Conservation (phyloP, 345 rosid genomes). For the Eucalyptus urophylla region DNA sequence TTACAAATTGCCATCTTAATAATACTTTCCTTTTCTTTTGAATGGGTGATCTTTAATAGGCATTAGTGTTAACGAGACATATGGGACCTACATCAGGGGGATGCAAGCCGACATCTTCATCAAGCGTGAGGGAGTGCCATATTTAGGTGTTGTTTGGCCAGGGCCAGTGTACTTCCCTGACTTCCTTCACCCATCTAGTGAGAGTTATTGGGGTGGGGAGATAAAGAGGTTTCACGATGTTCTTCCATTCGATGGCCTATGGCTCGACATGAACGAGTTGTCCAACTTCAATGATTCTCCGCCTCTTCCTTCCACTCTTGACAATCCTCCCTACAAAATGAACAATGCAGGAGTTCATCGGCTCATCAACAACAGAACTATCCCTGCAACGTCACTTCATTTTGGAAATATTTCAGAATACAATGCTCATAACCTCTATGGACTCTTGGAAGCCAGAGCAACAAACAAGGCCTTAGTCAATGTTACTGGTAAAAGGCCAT, state of each 20-base stretch:
- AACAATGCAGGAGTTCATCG: slow-evolving; percentile 27
- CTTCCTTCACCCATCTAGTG: slow-evolving; percentile 35
- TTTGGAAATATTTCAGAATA: slow-evolving; percentile 48
- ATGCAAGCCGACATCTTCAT: slow-evolving; percentile 47
- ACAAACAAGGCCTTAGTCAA: slow-evolving; percentile 43
- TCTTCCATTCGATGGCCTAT: slow-evolving; percentile 52
- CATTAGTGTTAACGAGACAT: slow-evolving; percentile 30
- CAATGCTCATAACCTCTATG: slow-evolving; percentile 62
- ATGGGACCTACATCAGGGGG: slow-evolving; percentile 49
- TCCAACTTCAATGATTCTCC: slow-evolving; percentile 44
- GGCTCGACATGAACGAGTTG: slow-evolving; percentile 80
- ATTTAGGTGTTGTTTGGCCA: slow-evolving; percentile 65
- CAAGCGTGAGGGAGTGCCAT: slow-evolving; percentile 38
- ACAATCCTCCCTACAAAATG: slow-evolving; percentile 61
- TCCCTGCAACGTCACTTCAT: slow-evolving; percentile 46
- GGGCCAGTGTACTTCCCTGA: slow-evolving; percentile 60
- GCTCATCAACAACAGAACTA: slow-evolving; percentile 25
- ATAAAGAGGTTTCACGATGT: slow-evolving; percentile 33
- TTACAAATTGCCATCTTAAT: not conserved
- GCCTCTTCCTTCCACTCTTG: slow-evolving; percentile 21
- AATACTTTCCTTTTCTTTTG: not conserved
- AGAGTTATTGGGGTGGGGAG: slow-evolving; percentile 41
- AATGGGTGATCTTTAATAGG: slow-evolving; percentile 16
- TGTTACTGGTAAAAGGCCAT: slow-evolving; percentile 44
- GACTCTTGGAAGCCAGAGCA: slow-evolving; percentile 45